phyloP scores from a whole-genome alignment of 441 rosid species.

The Croton setiger region DNA sequence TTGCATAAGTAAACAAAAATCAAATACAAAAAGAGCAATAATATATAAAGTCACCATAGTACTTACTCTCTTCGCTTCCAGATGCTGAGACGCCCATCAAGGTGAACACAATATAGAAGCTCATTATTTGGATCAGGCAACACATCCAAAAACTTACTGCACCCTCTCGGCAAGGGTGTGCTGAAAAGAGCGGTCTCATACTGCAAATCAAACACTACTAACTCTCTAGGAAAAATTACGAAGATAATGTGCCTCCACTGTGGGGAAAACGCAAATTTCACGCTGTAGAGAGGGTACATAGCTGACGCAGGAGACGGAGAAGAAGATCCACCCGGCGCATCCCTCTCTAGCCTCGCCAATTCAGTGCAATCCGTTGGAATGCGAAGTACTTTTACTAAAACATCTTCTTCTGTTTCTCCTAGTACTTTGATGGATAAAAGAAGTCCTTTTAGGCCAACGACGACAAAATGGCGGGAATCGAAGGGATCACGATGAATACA shows the following conservation, averaged over 20 bases:
- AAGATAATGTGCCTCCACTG: slow-evolving; percentile 79
- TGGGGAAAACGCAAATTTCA: slow-evolving; percentile 76
- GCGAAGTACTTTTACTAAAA: slow-evolving; percentile 51
- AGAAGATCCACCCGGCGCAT: slow-evolving; percentile 38
- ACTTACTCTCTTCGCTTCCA: slow-evolving; percentile 94
- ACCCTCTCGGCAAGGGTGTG: slow-evolving; percentile 76
- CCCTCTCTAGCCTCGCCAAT: slow-evolving; percentile 65
- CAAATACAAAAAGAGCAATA: background rate
- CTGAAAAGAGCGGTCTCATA: slow-evolving; percentile 64
- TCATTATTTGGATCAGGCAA: slow-evolving; percentile 79
- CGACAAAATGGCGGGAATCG: slow-evolving; percentile 82
- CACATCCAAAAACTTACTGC: slow-evolving; percentile 80
- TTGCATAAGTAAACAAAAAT: background rate
- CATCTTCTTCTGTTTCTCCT: slow-evolving; percentile 66
- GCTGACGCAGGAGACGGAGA: slow-evolving; percentile 74
- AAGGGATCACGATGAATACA: slow-evolving; percentile 86
- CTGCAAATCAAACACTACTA: slow-evolving; percentile 85
- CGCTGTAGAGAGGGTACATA: slow-evolving; percentile 57
- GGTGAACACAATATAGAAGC: slow-evolving; percentile 76
- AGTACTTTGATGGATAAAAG: slow-evolving; percentile 61
- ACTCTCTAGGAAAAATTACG: slow-evolving; percentile 84
- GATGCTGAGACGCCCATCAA: slow-evolving; percentile 88
- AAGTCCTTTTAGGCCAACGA: slow-evolving; percentile 70
- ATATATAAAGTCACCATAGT: background rate
- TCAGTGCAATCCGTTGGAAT: slow-evolving; percentile 64